A percentile compares a stretch with the other conserved stretches of the same genome.
Evolutionary conservation across 2,329 filamentous ascomycete genomes (phyloP).

Genomic region (Phaeosphaeria sp.): DNA sequence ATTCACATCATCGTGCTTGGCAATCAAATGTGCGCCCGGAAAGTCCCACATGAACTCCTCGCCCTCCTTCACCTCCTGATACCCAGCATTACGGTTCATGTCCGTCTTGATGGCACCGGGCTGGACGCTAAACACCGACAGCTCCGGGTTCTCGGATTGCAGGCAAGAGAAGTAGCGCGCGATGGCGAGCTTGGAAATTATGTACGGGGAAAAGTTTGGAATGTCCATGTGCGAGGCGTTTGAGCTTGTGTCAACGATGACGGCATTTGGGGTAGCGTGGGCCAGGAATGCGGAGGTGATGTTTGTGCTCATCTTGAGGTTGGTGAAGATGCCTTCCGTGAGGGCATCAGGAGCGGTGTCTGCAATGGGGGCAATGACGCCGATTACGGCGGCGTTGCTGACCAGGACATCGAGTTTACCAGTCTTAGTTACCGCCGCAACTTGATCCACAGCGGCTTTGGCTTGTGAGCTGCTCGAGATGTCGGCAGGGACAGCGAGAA

Average conservation of each 20-base stretch:
- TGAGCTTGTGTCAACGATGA: constrained; percentile 29
- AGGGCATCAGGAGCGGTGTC: constrained; percentile 12
- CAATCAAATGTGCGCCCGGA: neutral
- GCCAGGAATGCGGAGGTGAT: constrained; percentile 31
- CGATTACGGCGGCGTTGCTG: constrained; percentile 26
- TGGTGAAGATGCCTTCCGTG: constrained; percentile 16
- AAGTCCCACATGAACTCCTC: constrained; percentile 20
- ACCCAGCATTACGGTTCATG: constrained; percentile 32
- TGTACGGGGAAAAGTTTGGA: constrained; percentile 35
- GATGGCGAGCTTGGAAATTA: constrained; percentile 44
- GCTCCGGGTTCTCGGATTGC: constrained; percentile 43
- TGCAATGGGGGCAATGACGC: constrained; percentile 7
- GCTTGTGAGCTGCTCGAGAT: constrained; percentile 24
- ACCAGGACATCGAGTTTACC: constrained; percentile 29
- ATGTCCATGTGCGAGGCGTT: constrained; percentile 23
- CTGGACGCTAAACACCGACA: constrained; percentile 51
- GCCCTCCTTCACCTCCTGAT: constrained; percentile 15
- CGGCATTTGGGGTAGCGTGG: constrained; percentile 20
- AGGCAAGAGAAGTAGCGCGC: constrained; percentile 48
- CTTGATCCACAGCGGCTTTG: constrained; percentile 20
- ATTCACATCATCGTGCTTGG: constrained; percentile 6
- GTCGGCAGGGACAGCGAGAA: constrained; percentile 22
- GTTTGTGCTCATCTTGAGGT: constrained; percentile 23
- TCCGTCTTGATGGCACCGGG: constrained; percentile 53
- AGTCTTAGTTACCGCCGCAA: constrained; percentile 10